phyloP scores from a whole-genome alignment of 139 green algal species.

The Chlorella sp. region DNA sequence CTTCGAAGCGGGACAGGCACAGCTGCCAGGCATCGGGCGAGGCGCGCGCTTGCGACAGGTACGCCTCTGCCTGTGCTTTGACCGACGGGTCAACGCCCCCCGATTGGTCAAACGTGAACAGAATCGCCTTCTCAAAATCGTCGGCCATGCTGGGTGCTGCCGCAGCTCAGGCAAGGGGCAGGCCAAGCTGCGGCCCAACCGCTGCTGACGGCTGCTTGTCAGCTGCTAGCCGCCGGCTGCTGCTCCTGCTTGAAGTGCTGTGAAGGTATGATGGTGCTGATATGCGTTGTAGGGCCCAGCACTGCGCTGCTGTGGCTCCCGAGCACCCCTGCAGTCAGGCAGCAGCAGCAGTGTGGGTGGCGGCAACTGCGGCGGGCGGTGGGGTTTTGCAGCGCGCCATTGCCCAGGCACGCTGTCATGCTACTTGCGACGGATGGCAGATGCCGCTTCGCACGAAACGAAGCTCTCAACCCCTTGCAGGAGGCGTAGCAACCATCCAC shows the following conservation, averaged over 20 bases:
- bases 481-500: too few species aligned
- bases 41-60: constrained; percentile 66
- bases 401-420: too few species aligned
- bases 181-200: too few species aligned
- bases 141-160: constrained; percentile 66
- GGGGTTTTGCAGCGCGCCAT: too few species aligned
- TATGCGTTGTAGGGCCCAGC: too few species aligned
- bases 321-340: not conserved
- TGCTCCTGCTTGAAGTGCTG: not conserved
- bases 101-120: constrained; percentile 90
- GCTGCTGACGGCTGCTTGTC: too few species aligned
- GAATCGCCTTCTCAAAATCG: constrained; percentile 93
- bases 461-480: too few species aligned
- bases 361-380: too few species aligned
- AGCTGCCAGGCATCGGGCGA: constrained; percentile 75
- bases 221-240: not conserved
- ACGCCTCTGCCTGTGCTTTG: constrained; percentile 74
- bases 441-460: too few species aligned
- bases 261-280: too few species aligned
- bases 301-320: not conserved
- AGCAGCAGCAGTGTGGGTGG: too few species aligned
- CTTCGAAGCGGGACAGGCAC: constrained; percentile 78
- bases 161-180: not conserved
- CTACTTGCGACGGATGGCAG: too few species aligned
- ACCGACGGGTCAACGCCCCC: constrained; percentile 59